Evolutionary conservation across 768 basidiomycete genomes (phyloP), one percentile per base, ranked within the genome.

Genomic region (Kwoniella shandongensis): DNA sequence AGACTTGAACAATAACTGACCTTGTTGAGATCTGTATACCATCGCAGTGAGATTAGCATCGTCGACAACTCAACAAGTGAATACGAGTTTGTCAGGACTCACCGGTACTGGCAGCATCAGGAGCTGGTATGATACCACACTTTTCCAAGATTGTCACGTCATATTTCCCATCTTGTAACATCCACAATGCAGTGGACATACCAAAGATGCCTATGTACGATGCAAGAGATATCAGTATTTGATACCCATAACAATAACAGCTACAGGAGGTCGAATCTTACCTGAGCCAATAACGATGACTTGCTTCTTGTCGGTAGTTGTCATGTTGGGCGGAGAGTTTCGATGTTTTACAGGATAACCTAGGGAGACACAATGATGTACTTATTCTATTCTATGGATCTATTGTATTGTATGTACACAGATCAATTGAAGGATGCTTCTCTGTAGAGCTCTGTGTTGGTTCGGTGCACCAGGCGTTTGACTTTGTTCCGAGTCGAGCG

Each of bases 141-240:
- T 86, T 82, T 71, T 94, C 92, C 47, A 94, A 79, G 6, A 96
- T 77, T 0, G 84, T 88, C 61, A 94, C 81, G 55, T 85, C 69
- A 76, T 85, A 91, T 17, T 88, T 86, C 15, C 78, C 76, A 20
- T 75, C 63, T 48, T 72, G 41, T 46, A 93, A 79, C 49, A 94
- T 84, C 71, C 89, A 85, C 63, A 85, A 82, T 1, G 91, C 92
- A 0, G 92, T 88, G 17, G 90, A 92, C 47, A 89, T 79, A 5
- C 92, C 92, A 72, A 93, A 93, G 62, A 85, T 85, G 4, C 77
- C 77, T 75, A 23, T 18, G 23, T 10, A 17, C 41, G 41, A 42
- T 11, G 41, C 25, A 42, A 11, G 25, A 20, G 18, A 20, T 42
- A 20, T 20, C 18, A 18, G 18, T 20, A 15, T 4, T 40, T 17